Percentiles rank a stretch among this genome's conserved stretches.
phyloP scores from a whole-genome alignment of 208 protist genomes.

The Blastocrithidia nonstop region DNA sequence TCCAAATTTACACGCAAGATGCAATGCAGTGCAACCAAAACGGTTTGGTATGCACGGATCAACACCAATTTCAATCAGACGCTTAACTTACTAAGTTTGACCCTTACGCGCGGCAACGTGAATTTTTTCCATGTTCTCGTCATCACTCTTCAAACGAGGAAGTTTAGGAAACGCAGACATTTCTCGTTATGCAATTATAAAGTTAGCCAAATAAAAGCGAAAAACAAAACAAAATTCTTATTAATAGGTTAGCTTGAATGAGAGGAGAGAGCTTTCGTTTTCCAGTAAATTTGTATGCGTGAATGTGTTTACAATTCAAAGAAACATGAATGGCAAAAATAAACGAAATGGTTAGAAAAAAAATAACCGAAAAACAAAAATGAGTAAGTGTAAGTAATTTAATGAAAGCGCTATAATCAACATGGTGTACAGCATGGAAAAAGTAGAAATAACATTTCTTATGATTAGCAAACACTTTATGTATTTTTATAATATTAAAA shows the following conservation, averaged over 20 bases:
- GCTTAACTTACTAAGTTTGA: slow-evolving; percentile 56
- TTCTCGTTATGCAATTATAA: not conserved
- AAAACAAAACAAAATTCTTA: no score
- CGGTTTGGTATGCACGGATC: slow-evolving; percentile 59
- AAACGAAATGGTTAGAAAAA: not conserved
- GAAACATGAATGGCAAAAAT: slow-evolving; percentile 7
- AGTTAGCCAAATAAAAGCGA: not conserved
- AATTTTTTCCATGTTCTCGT: slow-evolving; percentile 84
- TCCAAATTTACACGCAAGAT: slow-evolving; percentile 74
- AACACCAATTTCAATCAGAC: slow-evolving; percentile 50
- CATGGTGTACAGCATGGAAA: slow-evolving; percentile 1
- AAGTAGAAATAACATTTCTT: slow-evolving; percentile 2
- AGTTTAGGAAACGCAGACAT: slow-evolving; percentile 61
- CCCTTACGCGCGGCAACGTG: slow-evolving; percentile 68
- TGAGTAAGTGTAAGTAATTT: no score
- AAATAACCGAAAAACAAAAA: no score
- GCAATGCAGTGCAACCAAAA: slow-evolving; percentile 77
- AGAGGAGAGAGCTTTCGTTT: no score
- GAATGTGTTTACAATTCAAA: slow-evolving; percentile 1
- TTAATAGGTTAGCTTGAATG: no score
- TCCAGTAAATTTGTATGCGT: no score
- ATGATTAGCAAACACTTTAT: not conserved
- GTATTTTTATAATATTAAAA: slow-evolving; percentile 1
- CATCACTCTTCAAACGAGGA: slow-evolving; percentile 49
- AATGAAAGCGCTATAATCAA: no score